phyloP scores from a whole-genome alignment of 371 early-diverging fungal genomes.

The Antonospora locustae region DNA sequence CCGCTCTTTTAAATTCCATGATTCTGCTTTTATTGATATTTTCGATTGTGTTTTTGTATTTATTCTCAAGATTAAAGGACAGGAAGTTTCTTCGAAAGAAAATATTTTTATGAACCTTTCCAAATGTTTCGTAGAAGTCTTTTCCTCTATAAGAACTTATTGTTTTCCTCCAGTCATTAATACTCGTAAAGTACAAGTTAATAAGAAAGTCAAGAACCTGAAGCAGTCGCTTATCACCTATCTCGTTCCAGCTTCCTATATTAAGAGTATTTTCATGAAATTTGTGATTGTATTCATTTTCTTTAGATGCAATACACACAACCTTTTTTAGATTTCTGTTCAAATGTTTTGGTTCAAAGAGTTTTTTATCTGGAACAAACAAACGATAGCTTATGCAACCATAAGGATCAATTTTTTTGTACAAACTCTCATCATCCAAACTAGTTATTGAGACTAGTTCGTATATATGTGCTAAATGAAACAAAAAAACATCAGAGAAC shows the following conservation, averaged over 20 bases:
- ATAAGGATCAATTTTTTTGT: constrained; percentile 15
- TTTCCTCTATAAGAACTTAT: constrained; percentile 13
- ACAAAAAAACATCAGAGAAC: constrained; percentile 25
- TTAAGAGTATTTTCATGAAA: constrained; percentile 2
- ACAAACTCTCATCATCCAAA: neutral
- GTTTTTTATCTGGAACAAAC: constrained; percentile 11
- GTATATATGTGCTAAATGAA: constrained; percentile 17
- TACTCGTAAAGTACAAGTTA: constrained; percentile 6
- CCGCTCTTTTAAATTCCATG: constrained; percentile 4
- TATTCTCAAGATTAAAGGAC: constrained; percentile 1
- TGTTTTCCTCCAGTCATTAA: constrained; percentile 5
- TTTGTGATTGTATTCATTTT: constrained; percentile 6
- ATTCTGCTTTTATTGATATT: constrained; percentile 13
- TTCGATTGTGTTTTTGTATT: constrained; percentile 6
- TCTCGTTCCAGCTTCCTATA: neutral
- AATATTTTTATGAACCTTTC: constrained; percentile 8
- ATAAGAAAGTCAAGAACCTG: constrained; percentile 17
- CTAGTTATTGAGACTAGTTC: constrained; percentile 16
- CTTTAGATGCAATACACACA: constrained; percentile 3
- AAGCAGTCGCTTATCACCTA: neutral
- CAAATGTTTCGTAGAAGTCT: constrained; percentile 14
- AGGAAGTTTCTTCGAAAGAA: constrained; percentile 20
- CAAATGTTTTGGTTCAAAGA: constrained; percentile 1
- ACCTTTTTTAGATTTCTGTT: constrained; percentile 9
- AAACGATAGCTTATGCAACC: constrained; percentile 14